Evolutionary conservation across 495 filamentous ascomycete species (phyloP).

Genomic region (Lophiotrema nucula): DNA sequence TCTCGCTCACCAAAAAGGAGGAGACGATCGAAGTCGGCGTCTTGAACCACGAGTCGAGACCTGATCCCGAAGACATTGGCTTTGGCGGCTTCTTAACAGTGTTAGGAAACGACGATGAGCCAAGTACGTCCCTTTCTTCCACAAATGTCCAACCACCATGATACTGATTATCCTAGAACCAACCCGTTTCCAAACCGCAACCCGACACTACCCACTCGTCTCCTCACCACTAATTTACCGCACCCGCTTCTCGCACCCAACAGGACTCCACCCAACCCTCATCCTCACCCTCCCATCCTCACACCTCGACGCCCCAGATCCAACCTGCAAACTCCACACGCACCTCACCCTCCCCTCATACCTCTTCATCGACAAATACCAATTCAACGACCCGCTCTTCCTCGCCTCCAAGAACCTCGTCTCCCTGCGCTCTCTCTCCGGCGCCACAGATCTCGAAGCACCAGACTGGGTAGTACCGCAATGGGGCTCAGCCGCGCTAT

Average conservation of each 20-base stretch:
- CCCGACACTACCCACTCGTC: constrained; percentile 68
- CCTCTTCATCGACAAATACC: constrained; percentile 86
- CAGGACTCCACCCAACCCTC: constrained; percentile 86
- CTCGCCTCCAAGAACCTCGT: constrained; percentile 72
- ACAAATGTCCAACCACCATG: no score
- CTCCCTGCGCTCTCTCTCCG: constrained; percentile 63
- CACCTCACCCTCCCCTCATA: constrained; percentile 83
- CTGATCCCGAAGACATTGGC: constrained; percentile 68
- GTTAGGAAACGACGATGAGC: constrained; percentile 68
- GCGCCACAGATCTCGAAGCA: constrained; percentile 89
- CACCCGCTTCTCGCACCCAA: constrained; percentile 61
- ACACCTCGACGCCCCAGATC: constrained; percentile 44
- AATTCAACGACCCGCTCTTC: constrained; percentile 71
- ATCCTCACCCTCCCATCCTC: constrained; percentile 38
- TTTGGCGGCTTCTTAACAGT: constrained; percentile 78
- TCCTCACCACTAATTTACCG: constrained; percentile 47
- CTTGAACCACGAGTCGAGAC: constrained; percentile 63
- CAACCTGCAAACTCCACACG: constrained; percentile 68
- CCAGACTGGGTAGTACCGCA: constrained; percentile 72
- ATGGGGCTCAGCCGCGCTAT: constrained; percentile 80
- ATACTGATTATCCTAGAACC: constrained; percentile 50
- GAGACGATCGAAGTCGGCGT: constrained; percentile 76
- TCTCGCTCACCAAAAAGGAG: constrained; percentile 42
- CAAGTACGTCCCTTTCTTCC: constrained; percentile 53
- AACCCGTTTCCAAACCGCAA: constrained; percentile 85